phyloP scores from a whole-genome alignment of 306 rosid species.

The Cicer chorassanicum region DNA sequence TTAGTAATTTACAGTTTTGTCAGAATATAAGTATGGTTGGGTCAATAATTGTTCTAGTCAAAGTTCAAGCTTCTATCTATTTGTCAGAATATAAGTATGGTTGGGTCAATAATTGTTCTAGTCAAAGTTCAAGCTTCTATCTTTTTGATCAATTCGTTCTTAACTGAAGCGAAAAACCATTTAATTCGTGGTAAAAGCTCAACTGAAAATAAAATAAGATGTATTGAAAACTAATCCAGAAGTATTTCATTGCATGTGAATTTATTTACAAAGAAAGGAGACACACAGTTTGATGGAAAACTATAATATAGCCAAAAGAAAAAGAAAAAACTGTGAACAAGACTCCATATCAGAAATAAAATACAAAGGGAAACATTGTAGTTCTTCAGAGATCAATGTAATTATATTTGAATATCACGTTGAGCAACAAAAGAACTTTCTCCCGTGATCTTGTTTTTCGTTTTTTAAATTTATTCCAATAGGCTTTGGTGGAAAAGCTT shows the following conservation, averaged over 20 bases:
- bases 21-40: too few species aligned
- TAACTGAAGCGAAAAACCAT: too few species aligned
- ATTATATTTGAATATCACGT: constrained; percentile 46
- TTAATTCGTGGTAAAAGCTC: background rate
- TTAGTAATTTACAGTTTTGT: too few species aligned
- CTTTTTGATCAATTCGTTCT: too few species aligned
- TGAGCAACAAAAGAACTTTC: constrained; percentile 63
- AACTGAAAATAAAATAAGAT: background rate
- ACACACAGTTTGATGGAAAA: background rate
- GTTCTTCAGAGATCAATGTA: constrained; percentile 13
- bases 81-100: too few species aligned
- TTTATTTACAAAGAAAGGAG: constrained; percentile 9
- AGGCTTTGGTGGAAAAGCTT: constrained; percentile 56
- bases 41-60: too few species aligned
- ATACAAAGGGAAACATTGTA: background rate
- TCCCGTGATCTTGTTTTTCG: constrained; percentile 49
- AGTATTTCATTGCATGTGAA: constrained; percentile 12
- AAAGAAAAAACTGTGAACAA: constrained; percentile 11
- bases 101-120: too few species aligned
- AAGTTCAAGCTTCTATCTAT: too few species aligned
- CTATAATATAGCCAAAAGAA: background rate
- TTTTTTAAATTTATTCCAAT: constrained; percentile 57
- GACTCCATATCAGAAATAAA: constrained; percentile 34
- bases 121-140: too few species aligned
- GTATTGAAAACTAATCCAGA: background rate